These are phyloP conservation scores for Heterobasidion parviporum DNA, from an alignment of 1,284 basidiomycete species.

Conservation along the genomic window DNA sequence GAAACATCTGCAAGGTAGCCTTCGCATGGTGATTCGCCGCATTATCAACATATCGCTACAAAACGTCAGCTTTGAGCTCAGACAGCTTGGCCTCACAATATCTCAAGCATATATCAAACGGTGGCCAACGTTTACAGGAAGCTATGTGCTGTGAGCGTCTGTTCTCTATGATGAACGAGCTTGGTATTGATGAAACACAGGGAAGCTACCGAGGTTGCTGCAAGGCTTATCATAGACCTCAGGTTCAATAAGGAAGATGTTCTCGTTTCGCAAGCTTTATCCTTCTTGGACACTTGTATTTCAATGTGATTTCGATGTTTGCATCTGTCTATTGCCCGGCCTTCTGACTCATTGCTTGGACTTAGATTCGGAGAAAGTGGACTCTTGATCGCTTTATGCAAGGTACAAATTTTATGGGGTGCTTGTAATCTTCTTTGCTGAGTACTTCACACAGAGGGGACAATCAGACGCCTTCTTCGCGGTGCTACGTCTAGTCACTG, in stretches of 20 bases:
- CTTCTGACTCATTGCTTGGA: not conserved
- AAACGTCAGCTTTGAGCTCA: constrained; percentile 54
- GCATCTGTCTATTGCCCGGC: not conserved
- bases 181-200: constrained; percentile 17
- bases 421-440: not conserved
- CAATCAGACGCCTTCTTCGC: constrained; percentile 37
- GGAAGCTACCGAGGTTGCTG: constrained; percentile 39
- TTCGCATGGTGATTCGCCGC: constrained; percentile 45
- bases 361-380: constrained; percentile 47
- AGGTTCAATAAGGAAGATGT: constrained; percentile 46
- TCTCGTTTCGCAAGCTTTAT: constrained; percentile 43
- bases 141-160: constrained; percentile 39
- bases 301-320: constrained; percentile 30
- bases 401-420: constrained; percentile 28
- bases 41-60: constrained; percentile 40
- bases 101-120: constrained; percentile 54
- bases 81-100: constrained; percentile 51
- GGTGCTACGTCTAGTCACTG: constrained; percentile 40
- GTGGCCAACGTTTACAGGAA: constrained; percentile 44
- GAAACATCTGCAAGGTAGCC: constrained; percentile 39
- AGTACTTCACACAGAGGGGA: constrained; percentile 2
- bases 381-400: constrained; percentile 47
- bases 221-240: constrained; percentile 38
- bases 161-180: not conserved
- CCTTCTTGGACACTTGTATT: constrained; percentile 45